Conservation (phyloP, 1,284 basidiomycete species). For the Coniophora puteana region DNA sequence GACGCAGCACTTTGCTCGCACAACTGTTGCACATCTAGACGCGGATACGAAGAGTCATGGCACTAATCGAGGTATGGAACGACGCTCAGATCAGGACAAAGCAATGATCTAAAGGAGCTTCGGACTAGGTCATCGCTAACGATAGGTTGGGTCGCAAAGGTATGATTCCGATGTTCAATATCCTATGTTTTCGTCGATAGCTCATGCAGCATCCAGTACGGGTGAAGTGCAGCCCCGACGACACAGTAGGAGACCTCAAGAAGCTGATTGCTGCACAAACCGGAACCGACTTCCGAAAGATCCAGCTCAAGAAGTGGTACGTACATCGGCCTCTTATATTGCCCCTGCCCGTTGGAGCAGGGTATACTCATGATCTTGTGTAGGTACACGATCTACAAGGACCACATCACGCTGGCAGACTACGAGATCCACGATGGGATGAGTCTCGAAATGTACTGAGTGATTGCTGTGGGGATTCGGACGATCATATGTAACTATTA, state of each 20-base stretch:
- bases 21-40: too few species aligned
- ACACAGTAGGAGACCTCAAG: slow-evolving; percentile 97
- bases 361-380: slow-evolving; percentile 1
- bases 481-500: too few species aligned
- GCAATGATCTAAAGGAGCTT: not conserved
- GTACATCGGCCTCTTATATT: slow-evolving; percentile 22
- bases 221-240: slow-evolving; percentile 90
- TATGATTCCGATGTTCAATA: slow-evolving; percentile 26
- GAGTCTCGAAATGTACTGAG: slow-evolving; percentile 90
- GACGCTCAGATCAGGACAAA: not conserved
- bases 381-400: slow-evolving; percentile 92
- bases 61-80: slow-evolving; percentile 51
- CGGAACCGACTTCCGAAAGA: slow-evolving; percentile 84
- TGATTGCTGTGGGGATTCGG: too few species aligned
- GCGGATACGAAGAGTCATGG: too few species aligned
- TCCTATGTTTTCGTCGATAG: not conserved
- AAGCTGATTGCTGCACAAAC: slow-evolving; percentile 96
- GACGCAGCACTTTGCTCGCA: too few species aligned
- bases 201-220: slow-evolving; percentile 54
- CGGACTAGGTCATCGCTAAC: slow-evolving; percentile 88
- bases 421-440: slow-evolving; percentile 95
- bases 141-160: slow-evolving; percentile 97
- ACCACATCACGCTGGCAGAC: slow-evolving; percentile 91
- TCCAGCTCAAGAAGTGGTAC: slow-evolving; percentile 95
- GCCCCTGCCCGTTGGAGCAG: slow-evolving; percentile 1